Evolutionary conservation across 2,329 filamentous ascomycete genomes (phyloP).

Genomic region (Aureobasidium sp.): DNA sequence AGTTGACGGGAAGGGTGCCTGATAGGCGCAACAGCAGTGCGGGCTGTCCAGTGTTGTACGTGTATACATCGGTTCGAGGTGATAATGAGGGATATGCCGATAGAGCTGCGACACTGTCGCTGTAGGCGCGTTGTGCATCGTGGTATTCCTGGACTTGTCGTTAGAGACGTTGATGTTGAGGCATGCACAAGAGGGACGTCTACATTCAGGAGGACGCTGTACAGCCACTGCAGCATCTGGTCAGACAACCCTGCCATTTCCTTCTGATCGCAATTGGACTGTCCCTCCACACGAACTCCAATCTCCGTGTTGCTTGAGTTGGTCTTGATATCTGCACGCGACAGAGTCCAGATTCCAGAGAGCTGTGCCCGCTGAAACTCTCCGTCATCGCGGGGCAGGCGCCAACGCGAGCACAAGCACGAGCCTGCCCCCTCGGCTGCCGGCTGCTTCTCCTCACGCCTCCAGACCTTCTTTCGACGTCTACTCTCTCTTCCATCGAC

Average conservation of each 20-base stretch:
- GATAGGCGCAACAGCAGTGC: slow-evolving; percentile 79
- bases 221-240: slow-evolving; percentile 90
- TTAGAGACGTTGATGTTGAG: slow-evolving; percentile 17
- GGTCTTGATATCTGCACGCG: neutral
- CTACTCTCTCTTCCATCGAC: neutral
- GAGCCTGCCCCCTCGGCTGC: neutral
- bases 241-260: slow-evolving; percentile 66
- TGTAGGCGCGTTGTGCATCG: slow-evolving; percentile 87
- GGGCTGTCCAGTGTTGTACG: slow-evolving; percentile 80
- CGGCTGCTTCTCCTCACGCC: neutral
- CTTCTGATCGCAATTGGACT: neutral
- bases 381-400: slow-evolving; percentile 10
- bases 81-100: slow-evolving; percentile 71
- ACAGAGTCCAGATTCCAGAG: neutral
- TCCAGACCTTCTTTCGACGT: slow-evolving; percentile 6
- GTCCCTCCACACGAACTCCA: neutral
- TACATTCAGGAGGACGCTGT: slow-evolving; percentile 59
- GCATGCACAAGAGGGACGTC: neutral
- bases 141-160: slow-evolving; percentile 68
- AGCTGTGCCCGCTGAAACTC: neutral
- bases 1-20: slow-evolving; percentile 84
- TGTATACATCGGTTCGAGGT: slow-evolving; percentile 90
- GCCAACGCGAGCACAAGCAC: neutral
- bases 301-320: neutral
- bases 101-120: slow-evolving; percentile 78